phyloP scores from a whole-genome alignment of 306 rosid genomes.

The Rubus parviflorus region DNA sequence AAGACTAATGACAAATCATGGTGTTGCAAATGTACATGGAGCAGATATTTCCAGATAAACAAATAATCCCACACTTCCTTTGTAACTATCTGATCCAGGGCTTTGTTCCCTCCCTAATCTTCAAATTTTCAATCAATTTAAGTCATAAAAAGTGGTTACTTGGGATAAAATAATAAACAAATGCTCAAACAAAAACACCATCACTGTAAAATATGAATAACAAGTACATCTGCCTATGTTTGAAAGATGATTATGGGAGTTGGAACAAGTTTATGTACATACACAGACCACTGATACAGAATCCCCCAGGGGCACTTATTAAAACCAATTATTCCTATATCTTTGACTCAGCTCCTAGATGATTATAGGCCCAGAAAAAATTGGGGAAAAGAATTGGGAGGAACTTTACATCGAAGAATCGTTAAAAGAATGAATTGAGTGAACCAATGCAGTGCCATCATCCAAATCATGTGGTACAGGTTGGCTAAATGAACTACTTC shows the following conservation, averaged over 20 bases:
- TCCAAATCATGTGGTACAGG: constrained; percentile 11
- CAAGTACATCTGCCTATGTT: background rate
- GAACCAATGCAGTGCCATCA: constrained; percentile 24
- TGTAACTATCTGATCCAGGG: background rate
- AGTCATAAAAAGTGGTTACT: background rate
- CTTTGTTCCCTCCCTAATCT: background rate
- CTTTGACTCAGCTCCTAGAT: constrained; percentile 45
- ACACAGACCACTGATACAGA: constrained; percentile 19
- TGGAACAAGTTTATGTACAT: constrained; percentile 46
- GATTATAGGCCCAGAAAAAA: constrained; percentile 20
- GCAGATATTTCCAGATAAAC: background rate
- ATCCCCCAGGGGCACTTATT: constrained; percentile 40
- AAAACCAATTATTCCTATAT: constrained; percentile 39
- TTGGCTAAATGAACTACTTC: background rate
- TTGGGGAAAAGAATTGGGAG: constrained; percentile 34
- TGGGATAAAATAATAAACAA: background rate
- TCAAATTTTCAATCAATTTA: background rate
- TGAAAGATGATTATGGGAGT: background rate
- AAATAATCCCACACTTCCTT: background rate
- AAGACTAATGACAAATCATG: background rate
- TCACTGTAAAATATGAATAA: background rate
- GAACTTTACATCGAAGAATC: constrained; percentile 63
- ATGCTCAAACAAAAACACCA: background rate
- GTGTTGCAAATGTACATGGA: background rate
- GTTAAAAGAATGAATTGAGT: constrained; percentile 48